A percentile compares a stretch with the other conserved stretches of the same genome.
phyloP scores from a whole-genome alignment of 192 early-diverging fungal species.

The Gaertneriomyces semiglobifer region DNA sequence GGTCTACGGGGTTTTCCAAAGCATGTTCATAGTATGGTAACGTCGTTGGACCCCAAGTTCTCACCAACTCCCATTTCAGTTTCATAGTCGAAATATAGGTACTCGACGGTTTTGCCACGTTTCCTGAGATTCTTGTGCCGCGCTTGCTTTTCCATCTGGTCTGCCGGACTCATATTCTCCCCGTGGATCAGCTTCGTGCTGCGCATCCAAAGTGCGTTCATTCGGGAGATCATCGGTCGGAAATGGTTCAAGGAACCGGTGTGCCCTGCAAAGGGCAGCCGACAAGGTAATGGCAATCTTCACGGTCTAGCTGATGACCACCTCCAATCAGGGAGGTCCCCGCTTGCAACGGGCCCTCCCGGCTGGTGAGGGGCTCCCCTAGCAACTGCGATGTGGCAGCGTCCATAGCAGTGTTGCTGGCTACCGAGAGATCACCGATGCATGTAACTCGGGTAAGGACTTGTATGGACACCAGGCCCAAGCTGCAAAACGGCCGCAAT shows the following conservation, averaged over 20 bases:
- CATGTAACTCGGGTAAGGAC: no score
- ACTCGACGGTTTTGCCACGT: not conserved
- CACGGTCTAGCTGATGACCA: no score
- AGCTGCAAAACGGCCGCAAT: no score
- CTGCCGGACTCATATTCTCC: not conserved
- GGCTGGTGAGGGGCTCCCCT: no score
- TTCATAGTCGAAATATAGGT: not conserved
- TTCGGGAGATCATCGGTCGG: not conserved
- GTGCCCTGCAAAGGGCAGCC: not conserved
- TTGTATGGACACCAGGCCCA: no score
- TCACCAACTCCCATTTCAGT: not conserved
- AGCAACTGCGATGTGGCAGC: no score
- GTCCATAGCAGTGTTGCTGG: no score
- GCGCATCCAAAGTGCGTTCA: conserved; percentile 3
- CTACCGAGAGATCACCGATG: no score
- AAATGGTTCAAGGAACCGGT: not conserved
- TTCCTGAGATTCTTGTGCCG: conserved; percentile 1
- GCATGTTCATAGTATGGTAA: not conserved
- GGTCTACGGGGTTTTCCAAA: conserved; percentile 1
- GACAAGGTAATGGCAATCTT: no score
- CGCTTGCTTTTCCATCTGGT: not conserved
- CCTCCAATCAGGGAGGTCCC: no score
- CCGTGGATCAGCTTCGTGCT: no score
- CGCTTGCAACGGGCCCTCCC: no score
- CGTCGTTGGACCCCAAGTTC: conserved; percentile 3